Base-by-base conservation (phyloP, 2,329 filamentous ascomycete genomes). In the Arthrobotrys pseudoclavata region DNA sequence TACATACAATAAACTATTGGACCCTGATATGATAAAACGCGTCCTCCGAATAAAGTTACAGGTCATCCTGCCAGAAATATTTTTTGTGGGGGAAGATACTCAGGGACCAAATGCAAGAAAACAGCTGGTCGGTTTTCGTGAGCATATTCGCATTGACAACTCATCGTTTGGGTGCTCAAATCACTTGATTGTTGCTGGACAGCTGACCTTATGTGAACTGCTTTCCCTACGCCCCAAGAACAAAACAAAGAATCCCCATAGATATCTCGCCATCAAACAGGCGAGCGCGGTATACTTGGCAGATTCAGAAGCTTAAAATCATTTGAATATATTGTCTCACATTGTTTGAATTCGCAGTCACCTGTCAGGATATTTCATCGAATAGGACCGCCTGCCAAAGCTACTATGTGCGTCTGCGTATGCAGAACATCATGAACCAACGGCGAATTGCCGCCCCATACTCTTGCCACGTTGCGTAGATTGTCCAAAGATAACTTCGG, bases 101-200 rank as follows among this genome's bases (percentile, higher is more conserved):
- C 71, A 76, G 66, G 66, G 66, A 48, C 72, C 47, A 40, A 60
- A 67, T 74, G 69, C 69, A 67, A 63, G 60, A 48, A 53, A 76
- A 63, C 71, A 76, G 71, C 71, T 76, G 71, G 63, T 50, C 61
- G 55, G 64, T 40, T 76, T 69, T 63, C 71, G 71, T 76, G 71
- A 76, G 72, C 72, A 66, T 61, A 60, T 76, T 68, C 48, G 66
- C 64, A 76, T 76, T 76, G 72, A 76, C 72, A 76, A 69, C 72
- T 76, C 72, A 76, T 69, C 66, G 66, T 66, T 70, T 70, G 48
- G 62, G 40, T 67, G 69, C 62, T 26, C 72, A 67, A 76, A 76
- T 76, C 72, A 76, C 72, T 76, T 76, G 72, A 76, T 76, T 69
- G 24, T n/a, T 9, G 20, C 57, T 31, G 60, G 62, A 50, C 72